These are phyloP conservation scores for Draba incana DNA, from an alignment of 345 rosid species.

Conservation along the genomic window DNA sequence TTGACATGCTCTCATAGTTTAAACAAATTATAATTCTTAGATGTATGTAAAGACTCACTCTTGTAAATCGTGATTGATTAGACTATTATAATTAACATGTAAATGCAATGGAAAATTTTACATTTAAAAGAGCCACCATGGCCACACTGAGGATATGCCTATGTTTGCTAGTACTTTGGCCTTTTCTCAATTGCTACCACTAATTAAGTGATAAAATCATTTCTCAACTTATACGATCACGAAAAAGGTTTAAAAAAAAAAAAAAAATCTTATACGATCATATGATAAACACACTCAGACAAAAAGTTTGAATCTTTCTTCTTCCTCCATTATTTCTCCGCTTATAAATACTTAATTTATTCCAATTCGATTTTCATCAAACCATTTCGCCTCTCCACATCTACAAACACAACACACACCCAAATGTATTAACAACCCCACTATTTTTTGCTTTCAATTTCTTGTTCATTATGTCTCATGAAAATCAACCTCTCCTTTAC, in stretches of 20 bases:
- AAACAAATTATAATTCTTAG: slow-evolving; percentile 18
- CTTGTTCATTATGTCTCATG: slow-evolving; percentile 12
- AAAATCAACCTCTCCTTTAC: background rate
- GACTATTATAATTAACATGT: too few relatives aligned
- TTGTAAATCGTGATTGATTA: too few relatives aligned
- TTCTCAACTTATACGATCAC: background rate
- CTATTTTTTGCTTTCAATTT: background rate
- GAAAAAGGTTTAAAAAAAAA: too few relatives aligned
- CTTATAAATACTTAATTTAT: slow-evolving; percentile 36
- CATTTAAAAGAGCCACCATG: too few relatives aligned
- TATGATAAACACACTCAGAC: slow-evolving; percentile 16
- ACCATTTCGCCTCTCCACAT: slow-evolving; percentile 30
- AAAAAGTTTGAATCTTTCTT: slow-evolving; percentile 8
- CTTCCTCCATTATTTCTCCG: slow-evolving; percentile 24
- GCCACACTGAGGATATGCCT: background rate
- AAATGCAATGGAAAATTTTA: too few relatives aligned
- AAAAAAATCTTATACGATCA: too few relatives aligned
- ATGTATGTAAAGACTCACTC: too few relatives aligned
- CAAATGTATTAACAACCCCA: background rate
- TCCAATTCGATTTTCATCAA: slow-evolving; percentile 28
- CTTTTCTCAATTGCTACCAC: slow-evolving; percentile 26
- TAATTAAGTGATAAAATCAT: slow-evolving; percentile 2
- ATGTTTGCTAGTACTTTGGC: slow-evolving; percentile 12
- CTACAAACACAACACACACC: slow-evolving; percentile 19
- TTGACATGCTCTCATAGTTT: slow-evolving; percentile 6